Percentiles rank a stretch among this genome's conserved stretches.
Conservation (phyloP, 805 yeast species). For the Pichia heedii region DNA sequence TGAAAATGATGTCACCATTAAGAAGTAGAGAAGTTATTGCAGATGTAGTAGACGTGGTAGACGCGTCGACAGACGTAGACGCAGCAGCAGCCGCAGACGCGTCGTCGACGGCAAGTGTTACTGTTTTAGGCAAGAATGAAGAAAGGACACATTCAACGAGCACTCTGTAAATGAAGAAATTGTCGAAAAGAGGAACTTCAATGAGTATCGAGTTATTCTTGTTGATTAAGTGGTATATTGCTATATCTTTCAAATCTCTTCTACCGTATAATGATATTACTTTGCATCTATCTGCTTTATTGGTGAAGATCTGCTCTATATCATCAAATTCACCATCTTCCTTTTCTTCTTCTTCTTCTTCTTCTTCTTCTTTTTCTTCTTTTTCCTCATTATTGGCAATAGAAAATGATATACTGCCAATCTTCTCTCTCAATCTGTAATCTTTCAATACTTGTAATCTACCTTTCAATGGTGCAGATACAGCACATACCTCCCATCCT, state of each 20-base stretch:
- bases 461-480: constrained; percentile 1
- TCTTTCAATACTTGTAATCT: neutral
- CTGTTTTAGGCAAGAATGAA: no score
- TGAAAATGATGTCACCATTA: no score
- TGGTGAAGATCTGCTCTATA: neutral
- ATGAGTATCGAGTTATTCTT: neutral
- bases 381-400: neutral
- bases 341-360: neutral
- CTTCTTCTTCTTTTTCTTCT: neutral
- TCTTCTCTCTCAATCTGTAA: neutral
- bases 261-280: constrained; percentile 1
- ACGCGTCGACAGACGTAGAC: no score
- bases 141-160: neutral
- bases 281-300: neutral
- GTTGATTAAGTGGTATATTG: neutral
- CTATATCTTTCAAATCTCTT: constrained; percentile 1
- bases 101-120: no score
- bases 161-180: neutral
- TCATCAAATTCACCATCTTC: neutral
- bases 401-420: neutral
- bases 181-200: constrained; percentile 2
- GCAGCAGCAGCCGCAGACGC: no score
- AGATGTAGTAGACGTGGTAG: no score
- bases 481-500: neutral
- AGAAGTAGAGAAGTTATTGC: no score